Percentiles rank a stretch among this genome's conserved stretches.
phyloP scores from a whole-genome alignment of 371 early-diverging fungal species.

The Phascolomyces articulosus region DNA sequence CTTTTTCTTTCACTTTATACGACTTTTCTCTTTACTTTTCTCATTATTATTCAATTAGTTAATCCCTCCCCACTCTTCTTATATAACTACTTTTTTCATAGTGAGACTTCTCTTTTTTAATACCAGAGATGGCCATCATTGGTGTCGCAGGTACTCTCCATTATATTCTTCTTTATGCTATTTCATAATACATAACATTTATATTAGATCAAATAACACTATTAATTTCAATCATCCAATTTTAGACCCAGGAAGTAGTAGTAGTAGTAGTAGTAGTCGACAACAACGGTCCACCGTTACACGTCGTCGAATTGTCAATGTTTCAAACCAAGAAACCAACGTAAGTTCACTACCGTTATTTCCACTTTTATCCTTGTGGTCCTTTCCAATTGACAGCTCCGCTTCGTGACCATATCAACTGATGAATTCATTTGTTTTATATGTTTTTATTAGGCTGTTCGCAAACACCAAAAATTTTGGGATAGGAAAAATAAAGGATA shows the following conservation, averaged over 20 bases:
- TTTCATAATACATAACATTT: not conserved
- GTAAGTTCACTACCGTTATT: not conserved
- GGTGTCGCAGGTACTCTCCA: conserved; percentile 2
- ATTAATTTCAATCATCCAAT: not conserved
- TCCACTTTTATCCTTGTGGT: not conserved
- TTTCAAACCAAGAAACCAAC: not conserved
- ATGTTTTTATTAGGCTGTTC: conserved; percentile 9
- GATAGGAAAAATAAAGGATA: conserved; percentile 29
- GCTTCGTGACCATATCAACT: not conserved
- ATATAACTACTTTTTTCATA: too few relatives aligned
- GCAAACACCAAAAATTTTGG: conserved; percentile 24
- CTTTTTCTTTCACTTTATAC: not conserved
- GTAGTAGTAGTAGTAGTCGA: too few relatives aligned
- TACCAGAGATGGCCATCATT: conserved; percentile 3
- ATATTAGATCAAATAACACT: not conserved
- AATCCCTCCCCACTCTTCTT: conserved; percentile 1
- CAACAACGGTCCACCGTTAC: not conserved
- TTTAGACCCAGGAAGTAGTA: conserved; percentile 3
- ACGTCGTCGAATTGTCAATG: not conserved
- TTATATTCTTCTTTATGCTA: not conserved
- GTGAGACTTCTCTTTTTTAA: not conserved
- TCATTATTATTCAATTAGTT: too few relatives aligned
- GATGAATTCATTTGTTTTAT: not conserved
- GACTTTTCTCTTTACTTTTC: too few relatives aligned
- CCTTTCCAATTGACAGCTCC: not conserved